Conservation (phyloP, 2,329 filamentous ascomycete genomes). For the Phialocephala sp. region DNA sequence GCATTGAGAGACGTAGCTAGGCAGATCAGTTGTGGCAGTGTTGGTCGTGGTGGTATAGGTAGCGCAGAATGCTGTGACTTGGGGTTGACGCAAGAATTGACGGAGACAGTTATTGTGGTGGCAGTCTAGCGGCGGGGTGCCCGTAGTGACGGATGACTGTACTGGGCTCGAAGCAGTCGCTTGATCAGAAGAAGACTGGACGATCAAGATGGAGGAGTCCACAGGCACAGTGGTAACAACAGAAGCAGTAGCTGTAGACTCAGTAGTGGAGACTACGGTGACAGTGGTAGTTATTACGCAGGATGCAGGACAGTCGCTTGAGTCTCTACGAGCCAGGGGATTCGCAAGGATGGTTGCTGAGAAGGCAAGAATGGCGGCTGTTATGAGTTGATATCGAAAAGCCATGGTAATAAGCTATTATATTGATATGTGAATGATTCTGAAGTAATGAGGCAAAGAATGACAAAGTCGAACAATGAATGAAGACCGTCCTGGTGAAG, state of each 20-base stretch:
- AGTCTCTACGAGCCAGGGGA: constrained; percentile 12
- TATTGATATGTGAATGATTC: neutral
- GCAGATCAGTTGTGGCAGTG: constrained; percentile 26
- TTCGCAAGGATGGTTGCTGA: constrained; percentile 17
- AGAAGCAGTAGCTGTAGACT: neutral
- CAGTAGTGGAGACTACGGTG: neutral
- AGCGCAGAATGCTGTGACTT: constrained; percentile 29
- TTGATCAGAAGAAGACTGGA: neutral
- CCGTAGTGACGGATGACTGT: neutral
- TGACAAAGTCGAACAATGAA: constrained; percentile 16
- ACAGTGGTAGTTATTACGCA: neutral
- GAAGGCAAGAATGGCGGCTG: constrained; percentile 17
- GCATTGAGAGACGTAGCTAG: constrained; percentile 28
- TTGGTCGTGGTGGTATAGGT: constrained; percentile 31
- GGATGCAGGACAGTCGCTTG: neutral
- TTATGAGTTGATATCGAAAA: constrained; percentile 9
- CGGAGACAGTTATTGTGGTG: constrained; percentile 32
- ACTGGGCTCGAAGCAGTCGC: neutral
- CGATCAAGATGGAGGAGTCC: neutral
- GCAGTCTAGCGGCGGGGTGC: constrained; percentile 14
- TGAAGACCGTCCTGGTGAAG: constrained; percentile 12
- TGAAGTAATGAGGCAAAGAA: neutral
- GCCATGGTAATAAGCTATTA: constrained; percentile 9
- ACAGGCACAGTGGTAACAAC: neutral
- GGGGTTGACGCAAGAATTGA: constrained; percentile 26